phyloP scores from a whole-genome alignment of 331 rosid genomes.

The Rhamnella rubrinervis region DNA sequence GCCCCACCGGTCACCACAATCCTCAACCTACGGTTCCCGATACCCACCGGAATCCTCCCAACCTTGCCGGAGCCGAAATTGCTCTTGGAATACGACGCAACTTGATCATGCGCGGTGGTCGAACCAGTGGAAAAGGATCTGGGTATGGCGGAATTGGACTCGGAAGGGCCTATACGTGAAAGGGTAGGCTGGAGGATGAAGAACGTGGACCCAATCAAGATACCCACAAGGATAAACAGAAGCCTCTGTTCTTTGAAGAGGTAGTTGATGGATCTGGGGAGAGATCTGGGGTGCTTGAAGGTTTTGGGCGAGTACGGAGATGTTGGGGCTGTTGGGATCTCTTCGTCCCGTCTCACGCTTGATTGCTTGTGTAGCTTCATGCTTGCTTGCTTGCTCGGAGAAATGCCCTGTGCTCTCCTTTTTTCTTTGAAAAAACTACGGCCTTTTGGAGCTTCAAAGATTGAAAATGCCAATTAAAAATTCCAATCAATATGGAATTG shows the following conservation, averaged over 20 bases:
- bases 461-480: too few species aligned
- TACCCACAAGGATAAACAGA: conserved; percentile 75
- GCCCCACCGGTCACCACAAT: conserved; percentile 95
- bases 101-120: conserved; percentile 15
- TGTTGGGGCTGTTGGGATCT: conserved; percentile 38
- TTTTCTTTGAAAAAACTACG: not conserved
- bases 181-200: conserved; percentile 79
- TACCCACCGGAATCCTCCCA: conserved; percentile 44
- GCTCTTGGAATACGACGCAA: not conserved
- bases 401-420: not conserved
- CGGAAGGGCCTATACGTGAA: conserved; percentile 60
- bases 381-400: conserved; percentile 31
- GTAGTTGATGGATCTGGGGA: conserved; percentile 84
- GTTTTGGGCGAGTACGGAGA: conserved; percentile 76
- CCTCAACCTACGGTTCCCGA: conserved; percentile 49
- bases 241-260: conserved; percentile 80
- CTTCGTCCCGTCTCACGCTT: conserved; percentile 74
- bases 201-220: conserved; percentile 80
- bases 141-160: conserved; percentile 25
- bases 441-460: too few species aligned
- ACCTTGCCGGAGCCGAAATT: conserved; percentile 17
- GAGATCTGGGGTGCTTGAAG: conserved; percentile 66
- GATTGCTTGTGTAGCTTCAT: conserved; percentile 72
- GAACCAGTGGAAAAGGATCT: conserved; percentile 13
- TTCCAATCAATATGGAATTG: too few species aligned